phyloP scores from a whole-genome alignment of 1,284 basidiomycete genomes.

The Apiotrichum montevideense region DNA sequence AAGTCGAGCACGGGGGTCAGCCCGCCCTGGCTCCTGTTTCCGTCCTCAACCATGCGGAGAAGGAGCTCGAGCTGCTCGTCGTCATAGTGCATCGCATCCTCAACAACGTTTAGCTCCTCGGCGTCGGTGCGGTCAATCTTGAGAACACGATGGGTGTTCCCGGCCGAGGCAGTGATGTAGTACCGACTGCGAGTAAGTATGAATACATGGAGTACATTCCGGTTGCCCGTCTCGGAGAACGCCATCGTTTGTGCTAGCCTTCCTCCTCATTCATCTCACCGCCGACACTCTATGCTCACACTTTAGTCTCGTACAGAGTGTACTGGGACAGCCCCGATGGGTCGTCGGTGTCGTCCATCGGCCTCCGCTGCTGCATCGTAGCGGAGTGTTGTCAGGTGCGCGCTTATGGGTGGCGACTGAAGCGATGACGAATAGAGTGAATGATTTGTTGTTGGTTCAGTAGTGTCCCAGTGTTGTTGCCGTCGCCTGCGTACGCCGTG shows the following conservation, averaged over 20 bases:
- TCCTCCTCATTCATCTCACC: no score
- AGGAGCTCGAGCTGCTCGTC: constrained; percentile 81
- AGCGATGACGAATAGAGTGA: no score
- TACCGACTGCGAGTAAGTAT: constrained; percentile 53
- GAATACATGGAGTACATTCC: no score
- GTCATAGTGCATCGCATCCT: constrained; percentile 82
- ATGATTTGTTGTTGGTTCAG: no score
- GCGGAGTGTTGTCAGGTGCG: background rate
- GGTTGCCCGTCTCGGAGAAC: no score
- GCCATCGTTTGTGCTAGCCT: no score
- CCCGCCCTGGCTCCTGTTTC: constrained; percentile 81
- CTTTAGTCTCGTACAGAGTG: constrained; percentile 80
- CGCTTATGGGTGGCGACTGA: no score
- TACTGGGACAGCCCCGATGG: constrained; percentile 62
- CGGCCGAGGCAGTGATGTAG: constrained; percentile 70
- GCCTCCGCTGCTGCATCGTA: constrained; percentile 5
- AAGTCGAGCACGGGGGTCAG: constrained; percentile 74
- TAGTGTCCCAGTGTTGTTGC: no score
- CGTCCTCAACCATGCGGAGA: constrained; percentile 90
- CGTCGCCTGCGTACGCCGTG: no score
- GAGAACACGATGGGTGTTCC: constrained; percentile 68
- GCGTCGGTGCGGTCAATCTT: constrained; percentile 82
- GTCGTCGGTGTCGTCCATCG: constrained; percentile 25
- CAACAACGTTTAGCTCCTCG: constrained; percentile 65
- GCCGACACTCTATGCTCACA: constrained; percentile 32